Evolutionary conservation across 257 asterid species (phyloP).

Genomic region (Nicotiana knightiana): DNA sequence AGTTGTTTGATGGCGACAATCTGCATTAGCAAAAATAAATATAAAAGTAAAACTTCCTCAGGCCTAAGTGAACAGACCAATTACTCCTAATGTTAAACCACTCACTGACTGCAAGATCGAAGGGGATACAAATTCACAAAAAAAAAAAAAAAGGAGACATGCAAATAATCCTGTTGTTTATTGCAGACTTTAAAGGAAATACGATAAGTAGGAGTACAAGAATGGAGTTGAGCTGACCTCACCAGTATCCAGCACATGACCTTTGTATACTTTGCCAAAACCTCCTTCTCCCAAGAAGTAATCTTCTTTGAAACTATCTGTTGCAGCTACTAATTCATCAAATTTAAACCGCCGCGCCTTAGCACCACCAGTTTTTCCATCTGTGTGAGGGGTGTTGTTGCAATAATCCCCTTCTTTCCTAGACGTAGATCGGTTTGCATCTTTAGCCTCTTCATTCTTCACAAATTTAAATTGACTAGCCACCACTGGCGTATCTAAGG

Average conservation of each 20-base stretch:
- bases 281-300: slow-evolving; percentile 75
- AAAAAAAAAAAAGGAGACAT: background rate
- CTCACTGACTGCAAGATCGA: background rate
- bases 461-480: slow-evolving; percentile 24
- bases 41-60: background rate
- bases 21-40: slow-evolving; percentile 27
- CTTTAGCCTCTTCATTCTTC: slow-evolving; percentile 32
- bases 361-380: slow-evolving; percentile 13
- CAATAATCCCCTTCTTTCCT: slow-evolving; percentile 12
- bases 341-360: slow-evolving; percentile 26
- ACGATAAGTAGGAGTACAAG: background rate
- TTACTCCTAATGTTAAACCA: background rate
- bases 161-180: background rate
- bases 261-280: slow-evolving; percentile 67
- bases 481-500: slow-evolving; percentile 30
- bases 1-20: slow-evolving; percentile 75
- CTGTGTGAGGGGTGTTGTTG: slow-evolving; percentile 9
- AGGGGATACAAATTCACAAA: background rate
- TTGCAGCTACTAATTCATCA: slow-evolving; percentile 37
- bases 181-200: background rate
- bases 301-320: slow-evolving; percentile 47
- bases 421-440: slow-evolving; percentile 23
- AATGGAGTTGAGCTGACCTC: slow-evolving; percentile 39
- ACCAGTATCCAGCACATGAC: slow-evolving; percentile 36
- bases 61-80: background rate